These are phyloP conservation scores for Flaveria linearis DNA, from an alignment of 129 eudicot species.

Conservation along the genomic window DNA sequence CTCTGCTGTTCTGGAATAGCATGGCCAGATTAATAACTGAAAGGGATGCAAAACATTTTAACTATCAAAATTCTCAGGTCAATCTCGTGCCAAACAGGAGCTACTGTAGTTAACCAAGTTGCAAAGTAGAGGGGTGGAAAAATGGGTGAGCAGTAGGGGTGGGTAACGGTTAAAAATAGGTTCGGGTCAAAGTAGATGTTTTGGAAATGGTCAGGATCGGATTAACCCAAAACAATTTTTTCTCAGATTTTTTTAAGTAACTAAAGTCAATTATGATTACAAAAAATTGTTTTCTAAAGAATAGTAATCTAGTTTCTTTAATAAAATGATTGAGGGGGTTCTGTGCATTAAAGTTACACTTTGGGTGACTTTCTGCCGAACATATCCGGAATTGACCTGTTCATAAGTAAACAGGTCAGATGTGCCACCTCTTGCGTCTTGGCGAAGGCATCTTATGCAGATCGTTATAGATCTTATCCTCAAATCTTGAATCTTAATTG, in stretches of 20 bases:
- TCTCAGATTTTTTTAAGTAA: background rate
- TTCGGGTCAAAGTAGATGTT: background rate
- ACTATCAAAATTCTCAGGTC: background rate
- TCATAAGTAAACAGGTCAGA: background rate
- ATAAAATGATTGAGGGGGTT: background rate
- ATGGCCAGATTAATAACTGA: background rate
- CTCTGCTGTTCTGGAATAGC: background rate
- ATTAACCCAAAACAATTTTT: background rate
- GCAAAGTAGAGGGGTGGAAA: background rate
- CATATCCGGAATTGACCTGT: background rate
- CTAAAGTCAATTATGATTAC: background rate
- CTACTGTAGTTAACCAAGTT: background rate
- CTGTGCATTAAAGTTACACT: background rate
- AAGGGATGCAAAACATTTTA: slow-evolving; percentile 4
- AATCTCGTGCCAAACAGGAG: background rate
- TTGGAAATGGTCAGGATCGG: background rate
- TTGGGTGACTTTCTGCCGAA: background rate
- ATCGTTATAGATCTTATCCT: background rate
- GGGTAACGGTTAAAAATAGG: background rate
- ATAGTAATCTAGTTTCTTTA: background rate
- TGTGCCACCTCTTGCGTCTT: background rate
- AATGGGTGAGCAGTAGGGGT: background rate
- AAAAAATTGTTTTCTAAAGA: background rate
- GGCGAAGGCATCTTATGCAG: background rate
- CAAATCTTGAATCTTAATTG: background rate